phyloP scores from a whole-genome alignment of 352 stramenopile genomes.

The Phytophthora pluvialis region DNA sequence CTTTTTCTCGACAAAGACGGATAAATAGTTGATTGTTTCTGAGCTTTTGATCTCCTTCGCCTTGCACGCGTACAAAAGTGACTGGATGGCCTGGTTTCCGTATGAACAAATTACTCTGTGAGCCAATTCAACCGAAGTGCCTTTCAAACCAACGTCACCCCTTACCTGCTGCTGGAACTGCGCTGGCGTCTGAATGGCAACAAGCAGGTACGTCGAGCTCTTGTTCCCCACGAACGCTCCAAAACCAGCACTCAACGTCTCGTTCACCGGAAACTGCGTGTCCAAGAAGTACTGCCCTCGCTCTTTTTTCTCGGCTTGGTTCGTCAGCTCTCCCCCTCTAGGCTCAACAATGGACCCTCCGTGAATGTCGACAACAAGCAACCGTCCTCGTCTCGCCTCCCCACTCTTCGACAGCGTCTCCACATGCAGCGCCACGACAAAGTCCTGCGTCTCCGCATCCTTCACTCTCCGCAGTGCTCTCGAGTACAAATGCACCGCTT shows the following conservation, averaged over 20 bases:
- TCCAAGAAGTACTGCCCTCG: conserved; percentile 49
- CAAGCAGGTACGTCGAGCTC: conserved; percentile 57
- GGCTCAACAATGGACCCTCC: conserved; percentile 60
- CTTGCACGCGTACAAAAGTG: conserved; percentile 80
- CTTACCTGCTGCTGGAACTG: conserved; percentile 71
- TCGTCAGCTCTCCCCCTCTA: not conserved
- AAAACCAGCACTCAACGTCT: conserved; percentile 47
- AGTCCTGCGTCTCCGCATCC: conserved; percentile 33
- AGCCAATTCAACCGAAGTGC: not conserved
- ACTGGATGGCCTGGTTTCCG: conserved; percentile 67
- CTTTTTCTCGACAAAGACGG: conserved; percentile 31
- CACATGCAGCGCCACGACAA: conserved; percentile 53
- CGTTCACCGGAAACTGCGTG: conserved; percentile 62
- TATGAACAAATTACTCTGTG: not conserved
- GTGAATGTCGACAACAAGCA: conserved; percentile 59
- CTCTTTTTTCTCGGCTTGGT: conserved; percentile 13
- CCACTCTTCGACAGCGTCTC: conserved; percentile 43
- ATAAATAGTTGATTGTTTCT: conserved; percentile 41
- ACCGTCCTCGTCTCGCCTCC: conserved; percentile 37
- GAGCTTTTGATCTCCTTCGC: conserved; percentile 72
- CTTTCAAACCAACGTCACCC: not conserved
- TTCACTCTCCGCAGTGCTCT: conserved; percentile 29
- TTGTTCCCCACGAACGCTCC: conserved; percentile 55
- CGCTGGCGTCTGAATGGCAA: conserved; percentile 63
- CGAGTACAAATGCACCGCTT: conserved; percentile 45